Base-by-base conservation (phyloP, 139 green algal species). In the Chlorella sp. region DNA sequence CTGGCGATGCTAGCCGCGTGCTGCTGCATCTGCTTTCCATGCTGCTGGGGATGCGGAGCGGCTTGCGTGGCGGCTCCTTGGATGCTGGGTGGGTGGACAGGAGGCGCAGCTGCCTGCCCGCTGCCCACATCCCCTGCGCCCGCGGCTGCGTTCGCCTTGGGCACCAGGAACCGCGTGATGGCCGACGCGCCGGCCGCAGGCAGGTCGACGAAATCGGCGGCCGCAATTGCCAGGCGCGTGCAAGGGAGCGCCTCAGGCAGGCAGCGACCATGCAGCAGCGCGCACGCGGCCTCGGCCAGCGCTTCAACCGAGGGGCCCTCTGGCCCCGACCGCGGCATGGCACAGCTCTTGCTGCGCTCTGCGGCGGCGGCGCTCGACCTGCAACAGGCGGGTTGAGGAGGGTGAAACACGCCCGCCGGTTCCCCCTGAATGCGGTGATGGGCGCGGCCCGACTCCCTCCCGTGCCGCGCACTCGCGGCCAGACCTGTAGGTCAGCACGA, bases 141-240 rank as follows among this genome's bases (percentile, higher is more conserved):
- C 2, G 40, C 61, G 15, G 48, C 50, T 17, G 68, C 19, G 0
- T 60, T n/a, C 29, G 61, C 60, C 38, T 36, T 56, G 29, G 70
- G 35, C 17, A 61, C 73, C 31, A 89, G 79, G 74, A 87, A 89
- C 5, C 71, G 71, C 14, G 76, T 78, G 71, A 90, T 89, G 40
- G 70, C 43, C 25, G 42, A 48, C 19, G 38, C 33, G 14, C 27
- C 45, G 40, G 55, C 63, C 11, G 72, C 67, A 9, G 70, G 74
- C 36, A 74, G 67, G 27, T 77, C 53, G 15, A 41, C 11, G 56
- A 93, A 93, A n/a, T 91, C 83, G 0, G 77, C 82, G 0, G 87
- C 88, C 4, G 79, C 72, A 15, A 95, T 63, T 7, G 87, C 90
- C 36, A 95, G 82, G 11, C 89, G 80, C 27, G 56, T 73, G 78